A percentile compares a stretch with the other conserved stretches of the same genome.
Conservation (phyloP, 1,284 basidiomycete species). For the Butyriboletus appendiculatus region DNA sequence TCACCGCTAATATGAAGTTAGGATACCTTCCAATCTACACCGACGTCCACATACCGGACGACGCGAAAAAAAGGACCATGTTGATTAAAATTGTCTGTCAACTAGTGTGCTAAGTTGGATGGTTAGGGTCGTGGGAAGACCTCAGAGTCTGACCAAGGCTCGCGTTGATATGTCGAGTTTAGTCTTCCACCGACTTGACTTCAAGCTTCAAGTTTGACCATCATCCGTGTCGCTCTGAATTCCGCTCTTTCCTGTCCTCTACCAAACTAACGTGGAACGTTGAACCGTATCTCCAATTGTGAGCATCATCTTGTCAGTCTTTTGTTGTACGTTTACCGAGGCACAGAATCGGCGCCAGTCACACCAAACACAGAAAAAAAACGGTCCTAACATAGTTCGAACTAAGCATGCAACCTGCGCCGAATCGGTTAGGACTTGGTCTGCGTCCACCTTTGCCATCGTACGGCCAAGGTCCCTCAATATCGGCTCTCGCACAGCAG, state of each 20-base stretch:
- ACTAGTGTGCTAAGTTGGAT: background rate
- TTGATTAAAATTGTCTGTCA: background rate
- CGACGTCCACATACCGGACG: slow-evolving; percentile 44
- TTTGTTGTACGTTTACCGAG: background rate
- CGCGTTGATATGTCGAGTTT: too few relatives aligned
- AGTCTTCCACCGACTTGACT: background rate
- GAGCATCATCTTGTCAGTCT: background rate
- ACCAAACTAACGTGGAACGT: background rate
- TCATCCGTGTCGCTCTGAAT: background rate
- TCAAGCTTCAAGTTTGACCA: slow-evolving; percentile 1
- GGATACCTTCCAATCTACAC: background rate
- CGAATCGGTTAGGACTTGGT: slow-evolving; percentile 81
- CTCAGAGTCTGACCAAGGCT: background rate
- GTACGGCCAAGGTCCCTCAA: slow-evolving; percentile 85
- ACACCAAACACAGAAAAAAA: slow-evolving; percentile 1
- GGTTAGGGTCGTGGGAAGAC: slow-evolving; percentile 14
- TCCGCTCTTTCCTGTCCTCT: background rate
- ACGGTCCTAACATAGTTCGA: slow-evolving; percentile 1
- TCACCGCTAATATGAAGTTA: slow-evolving; percentile 39
- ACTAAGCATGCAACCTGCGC: slow-evolving; percentile 59
- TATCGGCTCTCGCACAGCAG: slow-evolving; percentile 82
- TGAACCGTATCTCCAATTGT: slow-evolving; percentile 4
- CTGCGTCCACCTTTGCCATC: slow-evolving; percentile 81
- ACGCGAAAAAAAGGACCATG: slow-evolving; percentile 76
- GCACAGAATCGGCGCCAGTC: background rate